Base-by-base conservation (phyloP, 2,329 filamentous ascomycete genomes). In the Colletotrichum lini region DNA sequence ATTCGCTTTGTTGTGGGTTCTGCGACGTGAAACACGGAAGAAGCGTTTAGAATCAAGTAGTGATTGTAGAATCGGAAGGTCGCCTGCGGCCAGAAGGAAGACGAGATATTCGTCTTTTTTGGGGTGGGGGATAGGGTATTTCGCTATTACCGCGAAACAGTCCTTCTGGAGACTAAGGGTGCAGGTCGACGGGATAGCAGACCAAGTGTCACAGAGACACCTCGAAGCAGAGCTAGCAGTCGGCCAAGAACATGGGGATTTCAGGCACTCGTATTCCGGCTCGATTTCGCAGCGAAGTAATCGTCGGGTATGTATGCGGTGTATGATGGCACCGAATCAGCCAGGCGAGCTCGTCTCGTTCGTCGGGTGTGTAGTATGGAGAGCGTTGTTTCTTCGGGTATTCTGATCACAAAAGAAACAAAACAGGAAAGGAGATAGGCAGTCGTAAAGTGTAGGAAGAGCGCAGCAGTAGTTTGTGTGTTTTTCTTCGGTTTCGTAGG, bases 41-140 rank as follows among this genome's bases (percentile, higher is more conserved):
- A 68, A 73, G 57, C 71, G 77, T 75, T 73, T 73, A 26, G 18
- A 40, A 53, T 44, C 53, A 77, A 81, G 79, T 78, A 81, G 80
- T 78, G 78, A 79, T 79, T 79, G 80, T 78, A 77, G 79, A 82
- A 85, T 78, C 76, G 77, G 35, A 82, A 86, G 87, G 87, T 87
- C 87, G 88, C 88, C 87, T 86, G 88, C 87, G 87, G 83, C 88
- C 87, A 79, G 76, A 30, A 77, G 77, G 79, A 78, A 77, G 76
- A 83, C 78, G 81, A 83, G 77, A 50, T 54, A 30, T 38, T 81
- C 80, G 77, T 80, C 77, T 80, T 79, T 79, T 80, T 79, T 79
- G 80, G 77, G 74, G 77, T 53, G n/a, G 21, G 26, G 49, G 47
- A 76, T 73, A 76, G 78, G 77, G 78, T 77, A 79, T 80, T 79